Evolutionary conservation across 1,284 basidiomycete genomes (phyloP).

Genomic region (Inonotus obliquus): DNA sequence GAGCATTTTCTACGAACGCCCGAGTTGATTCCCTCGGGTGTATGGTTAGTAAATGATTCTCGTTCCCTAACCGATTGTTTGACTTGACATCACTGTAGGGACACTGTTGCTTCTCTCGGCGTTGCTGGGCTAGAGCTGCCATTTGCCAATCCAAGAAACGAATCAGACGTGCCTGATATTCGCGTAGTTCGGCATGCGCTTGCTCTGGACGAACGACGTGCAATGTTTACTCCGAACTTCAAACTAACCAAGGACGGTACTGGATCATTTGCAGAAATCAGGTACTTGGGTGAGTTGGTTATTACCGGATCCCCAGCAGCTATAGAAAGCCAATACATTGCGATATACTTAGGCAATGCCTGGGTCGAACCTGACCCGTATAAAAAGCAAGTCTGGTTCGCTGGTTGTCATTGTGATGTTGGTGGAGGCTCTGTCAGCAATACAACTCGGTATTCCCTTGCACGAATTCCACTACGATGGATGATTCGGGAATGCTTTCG

Average conservation of each 20-base stretch:
- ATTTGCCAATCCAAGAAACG: slow-evolving; percentile 30
- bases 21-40: slow-evolving; percentile 53
- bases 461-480: slow-evolving; percentile 26
- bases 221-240: slow-evolving; percentile 18
- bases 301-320: too few species aligned
- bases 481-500: slow-evolving; percentile 27
- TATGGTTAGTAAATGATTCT: slow-evolving; percentile 27
- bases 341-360: too few species aligned
- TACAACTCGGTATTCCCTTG: slow-evolving; percentile 17
- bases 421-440: slow-evolving; percentile 26
- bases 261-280: too few species aligned
- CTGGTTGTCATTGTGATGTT: slow-evolving; percentile 18
- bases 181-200: slow-evolving; percentile 36
- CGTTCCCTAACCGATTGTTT: not conserved
- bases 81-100: slow-evolving; percentile 20
- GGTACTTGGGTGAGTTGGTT: too few species aligned
- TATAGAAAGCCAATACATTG: too few species aligned
- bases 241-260: not conserved
- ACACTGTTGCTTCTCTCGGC: slow-evolving; percentile 35
- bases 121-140: slow-evolving; percentile 32
- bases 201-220: slow-evolving; percentile 36
- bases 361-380: too few species aligned
- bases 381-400: slow-evolving; percentile 13
- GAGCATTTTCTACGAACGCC: slow-evolving; percentile 40
- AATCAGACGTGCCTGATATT: too few species aligned